phyloP scores from a whole-genome alignment of 805 yeast species.

The Candida krabiensis region DNA sequence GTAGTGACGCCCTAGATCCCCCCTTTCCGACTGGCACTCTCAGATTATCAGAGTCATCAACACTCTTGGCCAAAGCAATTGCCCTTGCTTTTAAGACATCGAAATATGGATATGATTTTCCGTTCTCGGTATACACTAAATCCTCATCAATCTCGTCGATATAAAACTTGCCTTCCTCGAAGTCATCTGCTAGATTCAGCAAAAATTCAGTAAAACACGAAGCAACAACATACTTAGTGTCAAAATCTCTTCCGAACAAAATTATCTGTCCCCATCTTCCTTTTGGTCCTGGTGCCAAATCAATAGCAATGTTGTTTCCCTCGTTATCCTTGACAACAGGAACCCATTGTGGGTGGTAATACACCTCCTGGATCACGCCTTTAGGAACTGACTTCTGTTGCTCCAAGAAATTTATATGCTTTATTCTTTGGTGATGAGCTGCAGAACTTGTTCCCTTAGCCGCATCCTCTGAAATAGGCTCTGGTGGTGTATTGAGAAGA shows the following conservation, averaged over 20 bases:
- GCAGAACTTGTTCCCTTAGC: slow-evolving; percentile 12
- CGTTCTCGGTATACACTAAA: slow-evolving; percentile 36
- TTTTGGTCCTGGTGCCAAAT: slow-evolving; percentile 74
- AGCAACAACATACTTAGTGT: slow-evolving; percentile 83
- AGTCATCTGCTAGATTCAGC: slow-evolving; percentile 78
- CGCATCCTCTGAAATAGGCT: slow-evolving; percentile 10
- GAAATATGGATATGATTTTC: slow-evolving; percentile 54
- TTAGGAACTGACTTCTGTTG: slow-evolving; percentile 75
- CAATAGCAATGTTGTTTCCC: slow-evolving; percentile 92
- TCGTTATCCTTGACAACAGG: slow-evolving; percentile 85
- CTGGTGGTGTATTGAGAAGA: slow-evolving; percentile 12
- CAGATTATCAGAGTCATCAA: slow-evolving; percentile 7
- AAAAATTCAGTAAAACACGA: slow-evolving; percentile 88
- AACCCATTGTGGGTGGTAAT: slow-evolving; percentile 91
- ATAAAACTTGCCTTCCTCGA: slow-evolving; percentile 79
- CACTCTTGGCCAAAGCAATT: slow-evolving; percentile 28
- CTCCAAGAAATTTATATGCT: slow-evolving; percentile 39
- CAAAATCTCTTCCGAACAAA: slow-evolving; percentile 91
- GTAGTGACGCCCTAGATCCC: slow-evolving; percentile 26
- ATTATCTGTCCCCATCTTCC: slow-evolving; percentile 92
- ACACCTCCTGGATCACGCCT: slow-evolving; percentile 66
- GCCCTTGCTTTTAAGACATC: slow-evolving; percentile 76
- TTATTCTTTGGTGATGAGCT: slow-evolving; percentile 19
- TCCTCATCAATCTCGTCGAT: slow-evolving; percentile 67
- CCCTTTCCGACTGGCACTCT: slow-evolving; percentile 17